Evolutionary conservation across 495 filamentous ascomycete genomes (phyloP).

Genomic region (Hyaloscypha variabilis): DNA sequence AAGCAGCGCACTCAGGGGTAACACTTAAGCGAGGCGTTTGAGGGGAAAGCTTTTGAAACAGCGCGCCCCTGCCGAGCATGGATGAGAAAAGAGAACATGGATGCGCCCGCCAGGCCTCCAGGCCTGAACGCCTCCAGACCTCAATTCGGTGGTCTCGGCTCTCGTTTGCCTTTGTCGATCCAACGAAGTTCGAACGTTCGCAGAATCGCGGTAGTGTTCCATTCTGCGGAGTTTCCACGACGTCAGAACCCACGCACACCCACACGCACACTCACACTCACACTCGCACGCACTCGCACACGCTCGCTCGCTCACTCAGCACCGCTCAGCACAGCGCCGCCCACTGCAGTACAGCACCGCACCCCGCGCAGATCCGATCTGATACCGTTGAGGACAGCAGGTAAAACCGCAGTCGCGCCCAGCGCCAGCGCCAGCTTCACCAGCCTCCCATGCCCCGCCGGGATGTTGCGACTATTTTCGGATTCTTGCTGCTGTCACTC

Average conservation of each 20-base stretch:
- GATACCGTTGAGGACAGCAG: background rate
- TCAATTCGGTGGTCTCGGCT: background rate
- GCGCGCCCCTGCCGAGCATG: too few relatives aligned
- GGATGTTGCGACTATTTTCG: constrained; percentile 3
- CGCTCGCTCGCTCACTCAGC: too few relatives aligned
- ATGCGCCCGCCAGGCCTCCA: too few relatives aligned
- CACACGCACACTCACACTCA: too few relatives aligned
- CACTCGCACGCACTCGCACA: too few relatives aligned
- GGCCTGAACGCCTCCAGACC: too few relatives aligned
- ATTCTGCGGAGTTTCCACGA: too few relatives aligned
- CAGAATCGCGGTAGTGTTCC: too few relatives aligned
- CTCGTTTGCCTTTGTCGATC: constrained; percentile 3
- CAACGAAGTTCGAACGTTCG: constrained; percentile 1
- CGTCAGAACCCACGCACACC: constrained; percentile 11
- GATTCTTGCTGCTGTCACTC: background rate
- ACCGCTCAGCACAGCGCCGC: too few relatives aligned
- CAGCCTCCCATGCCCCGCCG: background rate
- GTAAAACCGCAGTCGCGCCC: background rate
- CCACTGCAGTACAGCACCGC: too few relatives aligned
- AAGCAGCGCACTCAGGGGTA: constrained; percentile 2
- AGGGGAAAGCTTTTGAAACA: constrained; percentile 28
- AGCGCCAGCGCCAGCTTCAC: background rate
- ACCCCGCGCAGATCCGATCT: background rate
- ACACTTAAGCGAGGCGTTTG: constrained; percentile 29
- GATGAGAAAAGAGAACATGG: too few relatives aligned